phyloP scores from a whole-genome alignment of 2,329 filamentous ascomycete genomes.

The Aspergillus ochraceoroseus region DNA sequence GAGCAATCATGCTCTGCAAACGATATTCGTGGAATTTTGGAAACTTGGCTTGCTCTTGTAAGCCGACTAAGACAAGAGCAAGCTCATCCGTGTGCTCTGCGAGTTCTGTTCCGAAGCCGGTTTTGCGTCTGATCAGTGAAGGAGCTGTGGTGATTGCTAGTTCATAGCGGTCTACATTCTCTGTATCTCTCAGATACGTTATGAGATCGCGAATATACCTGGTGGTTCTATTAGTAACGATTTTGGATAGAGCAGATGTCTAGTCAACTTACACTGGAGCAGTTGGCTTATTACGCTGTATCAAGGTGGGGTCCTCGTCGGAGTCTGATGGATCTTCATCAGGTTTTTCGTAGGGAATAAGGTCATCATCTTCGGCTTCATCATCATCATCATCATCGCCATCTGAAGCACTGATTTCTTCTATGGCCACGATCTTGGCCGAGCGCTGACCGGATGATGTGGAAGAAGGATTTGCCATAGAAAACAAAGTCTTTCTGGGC shows the following conservation, averaged over 20 bases:
- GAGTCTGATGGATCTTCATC: constrained; percentile 86
- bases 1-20: constrained; percentile 73
- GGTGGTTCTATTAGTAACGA: constrained; percentile 16
- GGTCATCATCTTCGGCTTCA: constrained; percentile 58
- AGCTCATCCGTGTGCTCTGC: constrained; percentile 77
- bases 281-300: constrained; percentile 75
- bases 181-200: constrained; percentile 68
- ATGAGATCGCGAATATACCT: constrained; percentile 81
- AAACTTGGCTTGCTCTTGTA: constrained; percentile 81
- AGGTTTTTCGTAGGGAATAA: constrained; percentile 76
- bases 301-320: constrained; percentile 83
- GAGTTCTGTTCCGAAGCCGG: constrained; percentile 82
- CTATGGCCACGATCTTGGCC: constrained; percentile 50
- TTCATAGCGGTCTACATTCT: constrained; percentile 78
- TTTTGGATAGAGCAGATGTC: not conserved
- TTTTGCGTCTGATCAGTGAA: constrained; percentile 77
- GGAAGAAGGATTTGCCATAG: constrained; percentile 2
- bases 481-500: constrained; percentile 11
- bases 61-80: constrained; percentile 66
- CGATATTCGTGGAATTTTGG: constrained; percentile 70
- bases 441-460: not conserved
- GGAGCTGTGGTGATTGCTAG: constrained; percentile 74
- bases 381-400: constrained; percentile 43
- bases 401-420: constrained; percentile 60
- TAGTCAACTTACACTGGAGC: constrained; percentile 62